These are phyloP conservation scores for Margaritispora aquatica DNA, from an alignment of 495 filamentous ascomycete species.

Conservation along the genomic window DNA sequence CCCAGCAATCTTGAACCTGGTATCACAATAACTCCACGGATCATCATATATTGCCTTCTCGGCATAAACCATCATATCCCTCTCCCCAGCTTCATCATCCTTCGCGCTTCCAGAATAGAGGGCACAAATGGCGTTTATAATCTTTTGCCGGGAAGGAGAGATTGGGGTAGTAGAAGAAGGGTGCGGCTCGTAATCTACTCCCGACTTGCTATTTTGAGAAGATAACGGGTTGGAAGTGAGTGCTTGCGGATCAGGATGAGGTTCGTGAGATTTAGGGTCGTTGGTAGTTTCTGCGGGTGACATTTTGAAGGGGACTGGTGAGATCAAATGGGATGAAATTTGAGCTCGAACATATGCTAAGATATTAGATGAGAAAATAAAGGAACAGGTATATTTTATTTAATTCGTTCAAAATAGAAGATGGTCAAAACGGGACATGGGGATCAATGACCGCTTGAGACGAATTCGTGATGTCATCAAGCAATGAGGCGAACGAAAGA, in stretches of 20 bases:
- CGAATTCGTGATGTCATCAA: constrained; percentile 4
- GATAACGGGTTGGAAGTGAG: background rate
- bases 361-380: background rate
- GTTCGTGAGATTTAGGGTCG: background rate
- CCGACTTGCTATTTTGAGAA: constrained; percentile 1
- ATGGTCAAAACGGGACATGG: too few species aligned
- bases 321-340: background rate
- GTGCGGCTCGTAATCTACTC: constrained; percentile 38
- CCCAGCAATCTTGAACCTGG: constrained; percentile 42
- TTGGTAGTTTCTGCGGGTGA: background rate
- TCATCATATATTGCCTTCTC: constrained; percentile 42
- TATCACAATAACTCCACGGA: constrained; percentile 44
- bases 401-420: too few species aligned
- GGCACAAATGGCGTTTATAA: constrained; percentile 34
- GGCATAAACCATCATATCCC: constrained; percentile 43
- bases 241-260: constrained; percentile 2
- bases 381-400: background rate
- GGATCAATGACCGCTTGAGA: background rate
- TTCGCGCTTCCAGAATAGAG: constrained; percentile 38
- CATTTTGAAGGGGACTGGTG: background rate
- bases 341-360: too few species aligned
- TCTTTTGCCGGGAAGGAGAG: constrained; percentile 26
- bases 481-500: too few species aligned
- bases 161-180: constrained; percentile 32
- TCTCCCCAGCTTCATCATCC: constrained; percentile 23